phyloP scores from a whole-genome alignment of 2,329 filamentous ascomycete genomes.

The Botrytis porri region DNA sequence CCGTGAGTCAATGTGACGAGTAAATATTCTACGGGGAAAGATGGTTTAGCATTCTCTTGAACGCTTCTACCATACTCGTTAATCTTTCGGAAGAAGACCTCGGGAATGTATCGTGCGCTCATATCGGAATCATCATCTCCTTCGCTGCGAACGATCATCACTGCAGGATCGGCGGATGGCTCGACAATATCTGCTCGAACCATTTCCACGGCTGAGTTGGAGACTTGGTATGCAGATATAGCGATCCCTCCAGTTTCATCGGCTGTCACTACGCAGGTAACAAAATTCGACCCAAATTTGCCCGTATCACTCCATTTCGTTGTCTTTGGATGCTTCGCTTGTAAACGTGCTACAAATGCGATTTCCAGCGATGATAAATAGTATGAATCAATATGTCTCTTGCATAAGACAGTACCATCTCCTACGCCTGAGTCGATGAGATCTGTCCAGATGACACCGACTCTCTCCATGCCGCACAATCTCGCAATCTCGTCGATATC shows the following conservation, averaged over 20 bases:
- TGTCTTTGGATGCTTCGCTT: slow-evolving; percentile 82
- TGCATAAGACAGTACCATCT: slow-evolving; percentile 87
- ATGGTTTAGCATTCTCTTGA: slow-evolving; percentile 93
- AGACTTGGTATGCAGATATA: slow-evolving; percentile 90
- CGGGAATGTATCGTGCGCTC: slow-evolving; percentile 85
- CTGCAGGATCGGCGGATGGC: slow-evolving; percentile 84
- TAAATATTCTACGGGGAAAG: slow-evolving; percentile 94
- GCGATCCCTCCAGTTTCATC: slow-evolving; percentile 85
- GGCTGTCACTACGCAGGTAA: slow-evolving; percentile 93
- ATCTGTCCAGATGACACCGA: slow-evolving; percentile 95
- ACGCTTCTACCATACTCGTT: slow-evolving; percentile 97
- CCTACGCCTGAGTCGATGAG: slow-evolving; percentile 76
- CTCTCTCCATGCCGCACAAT: slow-evolving; percentile 79
- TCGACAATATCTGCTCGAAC: slow-evolving; percentile 92
- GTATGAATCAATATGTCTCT: slow-evolving; percentile 88
- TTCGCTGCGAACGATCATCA: slow-evolving; percentile 93
- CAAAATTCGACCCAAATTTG: slow-evolving; percentile 91
- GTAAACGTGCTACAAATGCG: slow-evolving; percentile 80
- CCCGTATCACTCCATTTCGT: slow-evolving; percentile 98
- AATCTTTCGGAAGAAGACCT: slow-evolving; percentile 92
- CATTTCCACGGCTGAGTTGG: slow-evolving; percentile 96
- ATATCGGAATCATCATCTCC: slow-evolving; percentile 69
- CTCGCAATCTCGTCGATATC: slow-evolving; percentile 77
- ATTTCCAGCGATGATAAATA: slow-evolving; percentile 92
- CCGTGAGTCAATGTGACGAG: slow-evolving; percentile 95